Percentiles rank a stretch among this genome's conserved stretches.
Conservation (phyloP, 495 filamentous ascomycete genomes). For the Aspergillus funiculosus region DNA sequence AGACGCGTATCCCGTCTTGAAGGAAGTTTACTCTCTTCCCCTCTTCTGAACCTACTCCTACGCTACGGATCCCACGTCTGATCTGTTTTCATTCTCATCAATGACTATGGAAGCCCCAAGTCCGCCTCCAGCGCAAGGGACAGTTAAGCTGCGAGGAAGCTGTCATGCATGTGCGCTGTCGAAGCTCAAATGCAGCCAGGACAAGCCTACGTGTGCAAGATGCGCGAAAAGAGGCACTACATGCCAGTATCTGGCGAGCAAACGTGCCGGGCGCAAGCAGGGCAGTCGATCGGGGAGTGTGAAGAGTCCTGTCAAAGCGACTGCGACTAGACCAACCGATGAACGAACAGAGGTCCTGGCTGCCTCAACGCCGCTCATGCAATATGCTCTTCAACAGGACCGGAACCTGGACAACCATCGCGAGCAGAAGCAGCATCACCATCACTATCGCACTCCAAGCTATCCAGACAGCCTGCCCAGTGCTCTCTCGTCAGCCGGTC, state of each 20-base stretch:
- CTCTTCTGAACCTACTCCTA: too few relatives aligned
- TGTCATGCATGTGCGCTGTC: constrained; percentile 25
- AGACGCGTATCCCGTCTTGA: background rate
- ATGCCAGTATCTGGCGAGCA: constrained; percentile 52
- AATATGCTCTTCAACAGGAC: constrained; percentile 5
- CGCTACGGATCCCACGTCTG: too few relatives aligned
- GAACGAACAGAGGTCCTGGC: background rate
- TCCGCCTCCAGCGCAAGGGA: constrained; percentile 11
- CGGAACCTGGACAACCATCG: background rate
- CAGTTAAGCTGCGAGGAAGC: constrained; percentile 16
- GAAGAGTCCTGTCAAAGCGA: background rate
- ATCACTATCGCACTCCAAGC: constrained; percentile 1
- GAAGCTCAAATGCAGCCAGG: constrained; percentile 53
- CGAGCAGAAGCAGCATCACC: background rate
- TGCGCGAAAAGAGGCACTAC: constrained; percentile 46
- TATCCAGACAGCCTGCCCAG: constrained; percentile 10
- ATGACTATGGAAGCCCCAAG: background rate
- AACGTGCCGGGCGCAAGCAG: constrained; percentile 30
- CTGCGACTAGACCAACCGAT: background rate
- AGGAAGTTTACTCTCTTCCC: too few relatives aligned
- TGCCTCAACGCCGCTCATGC: background rate
- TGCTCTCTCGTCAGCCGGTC: constrained; percentile 10
- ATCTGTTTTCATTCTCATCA: too few relatives aligned
- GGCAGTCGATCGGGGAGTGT: constrained; percentile 9
- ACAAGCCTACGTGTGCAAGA: constrained; percentile 51